A percentile compares a stretch with the other conserved stretches of the same genome.
phyloP scores from a whole-genome alignment of 345 rosid genomes.

The Cardamine chenopodiifolia region DNA sequence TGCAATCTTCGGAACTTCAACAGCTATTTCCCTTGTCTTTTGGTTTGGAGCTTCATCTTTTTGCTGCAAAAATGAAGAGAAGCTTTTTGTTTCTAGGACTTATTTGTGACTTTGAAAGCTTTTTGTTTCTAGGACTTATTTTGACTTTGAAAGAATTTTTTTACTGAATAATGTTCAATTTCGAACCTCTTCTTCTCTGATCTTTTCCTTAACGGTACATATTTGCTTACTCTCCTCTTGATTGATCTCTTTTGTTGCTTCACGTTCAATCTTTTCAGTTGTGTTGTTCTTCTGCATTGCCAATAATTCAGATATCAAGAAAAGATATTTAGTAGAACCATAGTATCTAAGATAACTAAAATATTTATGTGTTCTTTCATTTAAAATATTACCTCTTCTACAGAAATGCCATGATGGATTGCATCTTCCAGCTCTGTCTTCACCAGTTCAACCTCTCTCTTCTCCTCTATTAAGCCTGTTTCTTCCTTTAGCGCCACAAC shows the following conservation, averaged over 20 bases:
- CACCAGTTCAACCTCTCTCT: constrained; percentile 10
- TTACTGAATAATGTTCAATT: background rate
- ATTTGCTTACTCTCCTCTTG: constrained; percentile 42
- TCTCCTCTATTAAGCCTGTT: constrained; percentile 33
- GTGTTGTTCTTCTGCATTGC: constrained; percentile 41
- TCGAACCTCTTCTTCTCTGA: constrained; percentile 47
- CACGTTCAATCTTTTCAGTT: constrained; percentile 24
- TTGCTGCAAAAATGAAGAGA: constrained; percentile 8
- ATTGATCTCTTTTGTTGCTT: constrained; percentile 40
- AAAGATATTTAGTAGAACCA: background rate
- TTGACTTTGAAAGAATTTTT: constrained; percentile 28
- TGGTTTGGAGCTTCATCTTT: constrained; percentile 36
- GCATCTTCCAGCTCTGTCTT: constrained; percentile 34
- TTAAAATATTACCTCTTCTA: constrained; percentile 42
- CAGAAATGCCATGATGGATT: constrained; percentile 19
- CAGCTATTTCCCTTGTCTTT: constrained; percentile 38
- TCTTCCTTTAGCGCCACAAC: constrained; percentile 10
- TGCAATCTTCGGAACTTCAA: constrained; percentile 36
- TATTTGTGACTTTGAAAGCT: constrained; percentile 26
- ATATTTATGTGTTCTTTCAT: constrained; percentile 28
- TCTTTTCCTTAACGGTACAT: background rate
- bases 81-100: constrained; percentile 15
- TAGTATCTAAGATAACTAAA: background rate
- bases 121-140: constrained; percentile 18
- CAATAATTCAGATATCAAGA: constrained; percentile 5